phyloP scores from a whole-genome alignment of 1,284 basidiomycete genomes.

The Singerocomus inundabilis region DNA sequence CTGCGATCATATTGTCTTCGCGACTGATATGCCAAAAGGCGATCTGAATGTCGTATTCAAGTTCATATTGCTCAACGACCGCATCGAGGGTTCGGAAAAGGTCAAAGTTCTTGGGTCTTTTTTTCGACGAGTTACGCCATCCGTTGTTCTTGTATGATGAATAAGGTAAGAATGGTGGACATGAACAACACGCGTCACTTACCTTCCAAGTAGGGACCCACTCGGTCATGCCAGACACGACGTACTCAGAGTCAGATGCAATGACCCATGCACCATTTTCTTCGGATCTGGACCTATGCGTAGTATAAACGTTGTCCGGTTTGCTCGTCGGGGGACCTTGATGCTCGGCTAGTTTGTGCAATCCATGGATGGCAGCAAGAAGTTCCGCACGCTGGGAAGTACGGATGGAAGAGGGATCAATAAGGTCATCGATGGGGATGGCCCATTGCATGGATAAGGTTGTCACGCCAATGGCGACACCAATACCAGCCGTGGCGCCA shows the following conservation, averaged over 20 bases:
- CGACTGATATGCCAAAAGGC: conserved; percentile 4
- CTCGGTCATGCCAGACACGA: conserved; percentile 35
- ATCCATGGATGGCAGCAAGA: neutral
- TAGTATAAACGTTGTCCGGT: neutral
- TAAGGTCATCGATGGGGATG: neutral
- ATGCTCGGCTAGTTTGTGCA: neutral
- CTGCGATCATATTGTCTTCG: neutral
- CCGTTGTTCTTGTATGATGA: neutral
- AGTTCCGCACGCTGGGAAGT: conserved; percentile 5
- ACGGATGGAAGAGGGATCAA: neutral
- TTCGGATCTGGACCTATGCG: neutral
- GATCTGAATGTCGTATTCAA: neutral
- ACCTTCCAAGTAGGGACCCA: conserved; percentile 9
- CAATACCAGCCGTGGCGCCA: neutral
- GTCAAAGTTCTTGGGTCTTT: conserved; percentile 3
- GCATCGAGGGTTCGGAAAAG: conserved; percentile 2
- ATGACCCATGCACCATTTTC: conserved; percentile 11
- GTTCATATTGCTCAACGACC: neutral
- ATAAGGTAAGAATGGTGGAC: neutral
- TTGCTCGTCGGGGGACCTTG: neutral
- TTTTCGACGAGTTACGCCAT: neutral
- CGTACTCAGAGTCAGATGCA: conserved; percentile 30
- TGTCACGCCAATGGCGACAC: neutral
- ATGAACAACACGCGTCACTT: neutral
- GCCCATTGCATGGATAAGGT: neutral